Evolutionary conservation across 208 protist species (phyloP).

Genomic region (Leptomonas seymouri): DNA sequence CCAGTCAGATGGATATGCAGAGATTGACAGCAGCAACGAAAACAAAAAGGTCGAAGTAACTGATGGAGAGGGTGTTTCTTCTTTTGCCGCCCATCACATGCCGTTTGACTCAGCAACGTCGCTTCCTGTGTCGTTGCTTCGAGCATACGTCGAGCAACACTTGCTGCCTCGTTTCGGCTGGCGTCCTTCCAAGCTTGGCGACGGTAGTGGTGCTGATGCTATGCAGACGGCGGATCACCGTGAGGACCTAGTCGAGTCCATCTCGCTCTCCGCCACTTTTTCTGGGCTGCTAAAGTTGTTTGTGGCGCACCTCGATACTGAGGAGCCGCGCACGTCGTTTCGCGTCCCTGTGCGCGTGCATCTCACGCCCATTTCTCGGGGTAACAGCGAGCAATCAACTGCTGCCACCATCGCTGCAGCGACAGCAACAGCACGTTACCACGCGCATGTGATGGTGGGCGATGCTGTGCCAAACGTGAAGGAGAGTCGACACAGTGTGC

Average conservation of each 20-base stretch:
- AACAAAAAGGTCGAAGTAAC: background rate
- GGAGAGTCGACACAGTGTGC: conserved; percentile 35
- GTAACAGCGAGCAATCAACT: background rate
- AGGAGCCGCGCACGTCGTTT: conserved; percentile 38
- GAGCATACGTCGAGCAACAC: conserved; percentile 17
- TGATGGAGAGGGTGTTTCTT: background rate
- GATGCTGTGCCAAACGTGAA: conserved; percentile 31
- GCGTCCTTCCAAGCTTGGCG: conserved; percentile 1
- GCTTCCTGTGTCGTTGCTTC: conserved; percentile 20
- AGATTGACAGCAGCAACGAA: background rate
- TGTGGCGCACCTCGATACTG: conserved; percentile 32
- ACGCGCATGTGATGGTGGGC: conserved; percentile 30
- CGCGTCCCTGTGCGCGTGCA: conserved; percentile 24
- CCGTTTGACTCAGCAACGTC: background rate
- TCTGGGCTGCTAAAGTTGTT: conserved; percentile 31
- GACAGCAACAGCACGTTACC: conserved; percentile 1
- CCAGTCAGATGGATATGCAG: background rate
- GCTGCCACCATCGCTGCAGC: background rate
- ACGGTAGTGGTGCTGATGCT: background rate
- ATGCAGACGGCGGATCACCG: background rate
- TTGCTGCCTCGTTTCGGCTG: conserved; percentile 33
- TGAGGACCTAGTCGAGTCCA: conserved; percentile 10
- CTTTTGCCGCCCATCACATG: background rate
- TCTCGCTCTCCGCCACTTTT: conserved; percentile 26
- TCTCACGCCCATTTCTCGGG: conserved; percentile 2